A percentile compares a stretch with the other conserved stretches of the same genome.
These are phyloP conservation scores for Neopestalotiopsis sp. DNA, from an alignment of 2,329 filamentous ascomycete genomes.

Conservation along the genomic window DNA sequence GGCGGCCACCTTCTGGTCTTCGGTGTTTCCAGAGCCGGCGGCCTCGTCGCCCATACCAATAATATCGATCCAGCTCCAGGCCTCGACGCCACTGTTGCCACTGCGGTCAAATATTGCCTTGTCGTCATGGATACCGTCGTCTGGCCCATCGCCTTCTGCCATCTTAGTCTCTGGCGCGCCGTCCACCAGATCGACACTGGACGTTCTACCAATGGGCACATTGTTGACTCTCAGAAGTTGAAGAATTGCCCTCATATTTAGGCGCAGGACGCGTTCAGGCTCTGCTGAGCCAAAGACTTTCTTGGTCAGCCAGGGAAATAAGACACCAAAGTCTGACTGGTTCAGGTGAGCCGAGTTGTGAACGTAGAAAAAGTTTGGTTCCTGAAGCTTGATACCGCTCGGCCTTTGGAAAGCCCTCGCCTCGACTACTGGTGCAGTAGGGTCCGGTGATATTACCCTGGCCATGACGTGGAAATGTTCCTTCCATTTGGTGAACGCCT, in stretches of 20 bases:
- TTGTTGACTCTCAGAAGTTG: constrained; percentile 60
- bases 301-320: constrained; percentile 76
- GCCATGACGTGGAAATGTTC: constrained; percentile 75
- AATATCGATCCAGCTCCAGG: constrained; percentile 60
- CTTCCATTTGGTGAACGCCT: constrained; percentile 80
- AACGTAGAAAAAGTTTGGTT: constrained; percentile 78
- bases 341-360: constrained; percentile 77
- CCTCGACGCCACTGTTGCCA: constrained; percentile 44
- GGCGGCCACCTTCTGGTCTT: constrained; percentile 25
- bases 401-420: constrained; percentile 48
- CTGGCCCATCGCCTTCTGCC: constrained; percentile 23
- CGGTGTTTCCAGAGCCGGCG: constrained; percentile 24
- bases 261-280: constrained; percentile 62
- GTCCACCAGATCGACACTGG: constrained; percentile 55
- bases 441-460: constrained; percentile 65
- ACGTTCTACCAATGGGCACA: constrained; percentile 56
- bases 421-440: constrained; percentile 48
- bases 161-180: constrained; percentile 47
- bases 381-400: constrained; percentile 48
- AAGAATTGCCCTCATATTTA: constrained; percentile 64
- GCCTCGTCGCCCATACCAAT: constrained; percentile 50
- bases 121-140: constrained; percentile 48
- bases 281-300: constrained; percentile 62
- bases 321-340: constrained; percentile 82
- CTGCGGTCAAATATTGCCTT: constrained; percentile 55